These are phyloP conservation scores for Aureobasidium uvarum DNA, from an alignment of 2,329 filamentous ascomycete genomes.

Conservation along the genomic window DNA sequence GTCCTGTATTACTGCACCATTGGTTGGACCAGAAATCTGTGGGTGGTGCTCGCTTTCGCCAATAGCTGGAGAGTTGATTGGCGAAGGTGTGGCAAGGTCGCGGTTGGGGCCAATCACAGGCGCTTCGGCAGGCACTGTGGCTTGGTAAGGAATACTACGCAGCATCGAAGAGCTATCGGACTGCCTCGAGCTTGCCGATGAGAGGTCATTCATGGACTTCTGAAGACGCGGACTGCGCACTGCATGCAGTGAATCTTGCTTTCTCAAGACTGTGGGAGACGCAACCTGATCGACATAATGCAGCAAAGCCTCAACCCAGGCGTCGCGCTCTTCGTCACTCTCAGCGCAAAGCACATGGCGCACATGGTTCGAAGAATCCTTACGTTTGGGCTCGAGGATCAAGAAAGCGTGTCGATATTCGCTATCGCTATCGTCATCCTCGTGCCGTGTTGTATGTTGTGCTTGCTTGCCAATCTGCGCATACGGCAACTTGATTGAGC, in stretches of 20 bases:
- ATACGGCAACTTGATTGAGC: conserved; percentile 85
- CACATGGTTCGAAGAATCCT: conserved; percentile 82
- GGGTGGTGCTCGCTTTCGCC: conserved; percentile 38
- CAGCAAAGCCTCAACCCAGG: conserved; percentile 87
- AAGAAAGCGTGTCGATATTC: conserved; percentile 97
- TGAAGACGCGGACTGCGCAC: conserved; percentile 41
- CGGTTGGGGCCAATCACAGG: conserved; percentile 51
- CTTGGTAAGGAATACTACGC: conserved; percentile 53
- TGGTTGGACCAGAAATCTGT: conserved; percentile 77
- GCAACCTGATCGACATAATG: conserved; percentile 76
- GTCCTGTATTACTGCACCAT: conserved; percentile 80
- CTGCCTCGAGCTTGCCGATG: conserved; percentile 30
- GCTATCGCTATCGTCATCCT: conserved; percentile 78
- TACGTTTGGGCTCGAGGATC: conserved; percentile 92
- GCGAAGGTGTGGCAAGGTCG: conserved; percentile 38
- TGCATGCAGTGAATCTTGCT: conserved; percentile 50
- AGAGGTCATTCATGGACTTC: conserved; percentile 42
- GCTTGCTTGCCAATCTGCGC: conserved; percentile 95
- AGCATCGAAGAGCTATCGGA: conserved; percentile 32
- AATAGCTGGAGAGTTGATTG: conserved; percentile 39
- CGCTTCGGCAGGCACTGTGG: conserved; percentile 57
- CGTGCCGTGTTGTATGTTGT: conserved; percentile 54
- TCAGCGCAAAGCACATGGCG: conserved; percentile 95
- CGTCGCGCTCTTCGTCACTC: conserved; percentile 86
- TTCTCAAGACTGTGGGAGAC: not conserved